A percentile compares a stretch with the other conserved stretches of the same genome.
Conservation (phyloP, 805 yeast genomes). For the Wickerhamiella occidentalis region DNA sequence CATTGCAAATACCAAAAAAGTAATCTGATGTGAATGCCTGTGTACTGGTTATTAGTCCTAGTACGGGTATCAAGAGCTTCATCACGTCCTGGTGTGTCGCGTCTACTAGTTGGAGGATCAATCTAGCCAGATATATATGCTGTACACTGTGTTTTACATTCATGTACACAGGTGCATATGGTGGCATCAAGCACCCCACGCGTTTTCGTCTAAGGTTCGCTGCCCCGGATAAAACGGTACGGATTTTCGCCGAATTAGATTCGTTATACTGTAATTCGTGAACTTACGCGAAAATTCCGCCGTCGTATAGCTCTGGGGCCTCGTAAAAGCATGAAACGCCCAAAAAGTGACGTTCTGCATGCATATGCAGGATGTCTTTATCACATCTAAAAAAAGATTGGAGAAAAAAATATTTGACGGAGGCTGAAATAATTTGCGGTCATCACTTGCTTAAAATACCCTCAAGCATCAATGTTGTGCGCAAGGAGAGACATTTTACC, state of each 20-base stretch:
- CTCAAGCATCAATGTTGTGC: no score
- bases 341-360: neutral
- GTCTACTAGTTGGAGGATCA: neutral
- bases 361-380: neutral
- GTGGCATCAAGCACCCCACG: constrained; percentile 2
- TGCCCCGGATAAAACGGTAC: neutral
- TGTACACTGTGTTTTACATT: neutral
- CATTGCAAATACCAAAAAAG: constrained; percentile 11
- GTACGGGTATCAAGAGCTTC: constrained; percentile 2
- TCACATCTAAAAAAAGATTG: no score
- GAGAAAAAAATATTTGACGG: no score
- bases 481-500: no score
- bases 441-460: no score
- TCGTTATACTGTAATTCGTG: no score
- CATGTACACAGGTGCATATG: neutral
- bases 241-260: neutral
- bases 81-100: neutral
- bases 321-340: neutral
- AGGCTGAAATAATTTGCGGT: no score
- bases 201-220: neutral
- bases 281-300: neutral
- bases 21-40: constrained; percentile 12
- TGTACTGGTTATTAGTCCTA: neutral
- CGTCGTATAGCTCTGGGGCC: neutral
- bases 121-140: neutral